These are phyloP conservation scores for Fagopyrum tataricum DNA, from an alignment of 148 eudicot genomes.

Conservation along the genomic window DNA sequence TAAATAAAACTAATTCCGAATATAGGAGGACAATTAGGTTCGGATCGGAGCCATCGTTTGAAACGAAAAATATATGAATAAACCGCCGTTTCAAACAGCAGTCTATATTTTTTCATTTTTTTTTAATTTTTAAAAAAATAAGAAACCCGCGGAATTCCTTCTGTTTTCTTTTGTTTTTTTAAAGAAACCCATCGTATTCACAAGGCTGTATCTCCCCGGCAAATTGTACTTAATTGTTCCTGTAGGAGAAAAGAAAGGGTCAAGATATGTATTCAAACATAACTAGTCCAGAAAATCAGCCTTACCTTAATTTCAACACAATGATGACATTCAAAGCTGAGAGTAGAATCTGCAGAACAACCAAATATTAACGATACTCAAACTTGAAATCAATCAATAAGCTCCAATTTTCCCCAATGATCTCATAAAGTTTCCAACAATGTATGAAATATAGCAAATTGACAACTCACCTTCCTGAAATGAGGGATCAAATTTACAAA, in stretches of 20 bases:
- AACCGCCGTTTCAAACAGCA: no score
- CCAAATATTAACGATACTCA: background rate
- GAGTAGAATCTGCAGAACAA: constrained; percentile 57
- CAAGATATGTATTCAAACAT: background rate
- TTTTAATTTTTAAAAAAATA: no score
- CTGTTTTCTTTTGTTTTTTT: no score
- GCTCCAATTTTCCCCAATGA: background rate
- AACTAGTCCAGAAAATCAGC: background rate
- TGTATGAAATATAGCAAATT: background rate
- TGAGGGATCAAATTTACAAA: constrained; percentile 72
- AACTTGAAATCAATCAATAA: background rate
- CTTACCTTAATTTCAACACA: constrained; percentile 95
- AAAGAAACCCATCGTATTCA: no score
- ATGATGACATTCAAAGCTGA: constrained; percentile 97
- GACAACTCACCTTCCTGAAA: constrained; percentile 61
- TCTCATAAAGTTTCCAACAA: background rate
- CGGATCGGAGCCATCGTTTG: no score
- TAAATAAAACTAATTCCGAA: no score
- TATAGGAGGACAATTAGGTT: no score
- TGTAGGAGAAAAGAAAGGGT: constrained; percentile 22
- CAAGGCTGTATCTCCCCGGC: constrained; percentile 85
- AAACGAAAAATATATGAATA: no score
- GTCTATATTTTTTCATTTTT: no score
- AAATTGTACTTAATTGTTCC: constrained; percentile 94
- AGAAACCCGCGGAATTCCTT: no score